A percentile compares a stretch with the other conserved stretches of the same genome.
phyloP scores from a whole-genome alignment of 2,329 filamentous ascomycete species.

The Juglanconis juglandina region DNA sequence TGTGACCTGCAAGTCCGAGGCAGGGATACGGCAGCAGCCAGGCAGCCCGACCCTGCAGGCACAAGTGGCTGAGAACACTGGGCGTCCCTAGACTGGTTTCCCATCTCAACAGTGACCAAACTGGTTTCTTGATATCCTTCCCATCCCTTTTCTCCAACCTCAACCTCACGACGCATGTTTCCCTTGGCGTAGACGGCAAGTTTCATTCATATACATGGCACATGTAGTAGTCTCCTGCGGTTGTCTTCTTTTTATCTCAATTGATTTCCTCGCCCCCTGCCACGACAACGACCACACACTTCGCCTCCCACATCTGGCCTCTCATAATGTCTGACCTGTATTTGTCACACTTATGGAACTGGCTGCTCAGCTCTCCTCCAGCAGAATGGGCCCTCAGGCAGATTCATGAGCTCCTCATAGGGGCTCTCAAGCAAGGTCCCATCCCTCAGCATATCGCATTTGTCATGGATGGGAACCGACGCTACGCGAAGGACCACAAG shows the following conservation, averaged over 20 bases:
- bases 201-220: not conserved
- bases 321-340: slow-evolving; percentile 51
- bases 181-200: not conserved
- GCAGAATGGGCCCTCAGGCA: slow-evolving; percentile 83
- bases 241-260: too few relatives aligned
- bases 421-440: slow-evolving; percentile 82
- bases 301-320: not conserved
- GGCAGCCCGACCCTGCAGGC: not conserved
- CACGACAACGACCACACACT: not conserved
- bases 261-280: not conserved
- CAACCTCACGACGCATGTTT: not conserved
- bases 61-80: not conserved
- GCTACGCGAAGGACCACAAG: slow-evolving; percentile 83
- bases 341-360: slow-evolving; percentile 51
- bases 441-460: slow-evolving; percentile 97
- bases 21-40: not conserved
- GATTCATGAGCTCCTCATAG: slow-evolving; percentile 80
- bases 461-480: slow-evolving; percentile 97
- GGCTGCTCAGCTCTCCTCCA: slow-evolving; percentile 84
- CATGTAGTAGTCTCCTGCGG: not conserved
- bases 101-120: not conserved
- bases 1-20: not conserved
- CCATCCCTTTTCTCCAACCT: not conserved
- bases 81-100: not conserved
- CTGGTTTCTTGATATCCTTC: not conserved